Evolutionary conservation across 2,329 filamentous ascomycete genomes (phyloP).

Genomic region (Botrytis deweyae): DNA sequence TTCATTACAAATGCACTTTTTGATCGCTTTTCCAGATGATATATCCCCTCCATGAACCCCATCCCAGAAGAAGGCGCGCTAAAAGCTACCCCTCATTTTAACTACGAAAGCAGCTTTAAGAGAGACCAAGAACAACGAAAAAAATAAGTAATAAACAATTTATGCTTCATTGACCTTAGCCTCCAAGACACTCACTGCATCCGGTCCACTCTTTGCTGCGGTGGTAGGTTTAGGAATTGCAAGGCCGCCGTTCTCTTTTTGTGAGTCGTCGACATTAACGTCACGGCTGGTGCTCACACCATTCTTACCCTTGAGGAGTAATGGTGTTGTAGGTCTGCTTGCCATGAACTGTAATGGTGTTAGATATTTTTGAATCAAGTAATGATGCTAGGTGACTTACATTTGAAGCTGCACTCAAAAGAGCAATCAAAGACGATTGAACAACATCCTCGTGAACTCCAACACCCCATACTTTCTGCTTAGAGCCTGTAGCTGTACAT

Average conservation of each 20-base stretch:
- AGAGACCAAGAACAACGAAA: background rate
- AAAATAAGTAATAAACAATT: constrained; percentile 11
- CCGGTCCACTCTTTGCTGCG: constrained; percentile 33
- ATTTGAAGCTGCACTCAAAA: constrained; percentile 81
- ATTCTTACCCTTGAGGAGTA: constrained; percentile 58
- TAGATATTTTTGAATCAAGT: constrained; percentile 79
- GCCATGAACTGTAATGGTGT: constrained; percentile 75
- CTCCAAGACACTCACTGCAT: constrained; percentile 43
- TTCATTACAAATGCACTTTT: constrained; percentile 3
- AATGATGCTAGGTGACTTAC: constrained; percentile 81
- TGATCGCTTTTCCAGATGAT: constrained; percentile 2
- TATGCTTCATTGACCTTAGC: constrained; percentile 43
- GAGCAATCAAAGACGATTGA: constrained; percentile 81
- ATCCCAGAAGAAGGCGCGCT: background rate
- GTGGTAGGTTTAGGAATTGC: constrained; percentile 33
- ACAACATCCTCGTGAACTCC: constrained; percentile 92
- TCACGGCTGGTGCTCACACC: constrained; percentile 45
- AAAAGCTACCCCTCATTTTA: constrained; percentile 14
- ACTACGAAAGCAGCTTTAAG: background rate
- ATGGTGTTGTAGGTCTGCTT: constrained; percentile 67
- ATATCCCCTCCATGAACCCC: background rate
- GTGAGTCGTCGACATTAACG: constrained; percentile 38
- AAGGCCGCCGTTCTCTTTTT: constrained; percentile 30
- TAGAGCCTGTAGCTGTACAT: constrained; percentile 67
- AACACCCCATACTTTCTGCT: constrained; percentile 81